Evolutionary conservation across 345 rosid species (phyloP), one percentile per base, ranked within the genome.

Genomic region (Lumnitzera racemosa): DNA sequence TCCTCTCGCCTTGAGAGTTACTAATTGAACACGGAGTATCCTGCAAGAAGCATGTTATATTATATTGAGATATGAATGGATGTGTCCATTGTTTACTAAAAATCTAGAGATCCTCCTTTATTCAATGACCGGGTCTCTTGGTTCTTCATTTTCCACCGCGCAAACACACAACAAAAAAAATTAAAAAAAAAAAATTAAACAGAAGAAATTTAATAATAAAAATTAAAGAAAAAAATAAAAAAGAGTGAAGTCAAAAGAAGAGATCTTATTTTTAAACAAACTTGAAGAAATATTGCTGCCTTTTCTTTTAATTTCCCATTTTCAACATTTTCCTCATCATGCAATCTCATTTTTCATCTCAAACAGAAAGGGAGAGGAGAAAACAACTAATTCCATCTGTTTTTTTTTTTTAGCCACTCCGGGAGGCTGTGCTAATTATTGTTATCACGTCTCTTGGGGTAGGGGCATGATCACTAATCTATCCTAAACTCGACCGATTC

Each of bases 41-140:
- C 1, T 27, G 31, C 31, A 27, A 27, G 31, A 27, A 27, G 31
- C 31, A 27, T 3, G 5, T 27, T 27, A 20, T 27, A 27, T 27
- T 27, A 27, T 27, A 27, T 27, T 27, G 31, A 27, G 31, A 27
- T 27, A 5, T 27, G 31, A 27, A 27, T 5, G 31, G 31, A 27
- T 27, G 31, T 27, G 31, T 27, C 31, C 31, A 27, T 27, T 36
- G 27, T 63, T 65, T 58, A 47, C 84, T 67, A 78, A 80, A 83
- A 70, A 60, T 64, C 63, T 69, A 66, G 71, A 67, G 81, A 80
- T 73, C 74, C 77, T 65, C 56, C 25, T 66, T 71, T 11, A 41
- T 46, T 47, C 53, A 3, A 51, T 53, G 79, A 77, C 76, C 84
- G 79, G 55, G 72, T 80, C 84, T 77, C 47, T 55, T 66, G 82